phyloP scores from a whole-genome alignment of 495 filamentous ascomycete species.

The Podospora australis region DNA sequence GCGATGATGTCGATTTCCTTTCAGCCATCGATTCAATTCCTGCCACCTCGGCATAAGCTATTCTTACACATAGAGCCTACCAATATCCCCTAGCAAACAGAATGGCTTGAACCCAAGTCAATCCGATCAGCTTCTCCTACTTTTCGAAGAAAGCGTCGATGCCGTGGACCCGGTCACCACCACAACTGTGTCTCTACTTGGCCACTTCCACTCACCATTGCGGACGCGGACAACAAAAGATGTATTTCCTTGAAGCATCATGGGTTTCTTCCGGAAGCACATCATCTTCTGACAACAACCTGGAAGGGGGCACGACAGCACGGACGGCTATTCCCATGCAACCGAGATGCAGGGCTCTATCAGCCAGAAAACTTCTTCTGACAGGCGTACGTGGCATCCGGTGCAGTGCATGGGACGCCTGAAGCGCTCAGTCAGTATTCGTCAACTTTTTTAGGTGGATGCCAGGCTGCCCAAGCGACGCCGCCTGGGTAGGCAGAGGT shows the following conservation, averaged over 20 bases:
- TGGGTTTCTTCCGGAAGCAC: too few relatives aligned
- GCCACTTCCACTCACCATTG: too few relatives aligned
- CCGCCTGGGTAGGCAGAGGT: background rate
- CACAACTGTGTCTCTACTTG: too few relatives aligned
- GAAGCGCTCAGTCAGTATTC: background rate
- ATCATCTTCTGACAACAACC: background rate
- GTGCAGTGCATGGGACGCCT: background rate
- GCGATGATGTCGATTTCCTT: background rate
- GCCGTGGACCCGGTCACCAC: background rate
- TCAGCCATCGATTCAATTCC: background rate
- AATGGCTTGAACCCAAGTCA: too few relatives aligned
- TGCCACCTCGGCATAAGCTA: too few relatives aligned
- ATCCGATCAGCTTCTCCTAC: too few relatives aligned
- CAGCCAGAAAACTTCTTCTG: background rate
- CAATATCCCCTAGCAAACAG: too few relatives aligned
- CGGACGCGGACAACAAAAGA: too few relatives aligned
- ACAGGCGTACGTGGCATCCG: slow-evolving; percentile 4
- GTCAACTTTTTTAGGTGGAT: background rate
- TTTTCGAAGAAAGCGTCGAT: too few relatives aligned
- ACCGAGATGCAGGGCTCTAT: background rate
- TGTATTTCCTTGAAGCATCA: too few relatives aligned
- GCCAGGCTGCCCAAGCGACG: background rate
- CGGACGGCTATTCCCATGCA: background rate
- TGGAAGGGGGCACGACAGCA: background rate
- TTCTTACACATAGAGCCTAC: too few relatives aligned